Evolutionary conservation across 1,284 basidiomycete species (phyloP), one percentile per base, ranked within the genome.

Genomic region (Takashimella koratensis): DNA sequence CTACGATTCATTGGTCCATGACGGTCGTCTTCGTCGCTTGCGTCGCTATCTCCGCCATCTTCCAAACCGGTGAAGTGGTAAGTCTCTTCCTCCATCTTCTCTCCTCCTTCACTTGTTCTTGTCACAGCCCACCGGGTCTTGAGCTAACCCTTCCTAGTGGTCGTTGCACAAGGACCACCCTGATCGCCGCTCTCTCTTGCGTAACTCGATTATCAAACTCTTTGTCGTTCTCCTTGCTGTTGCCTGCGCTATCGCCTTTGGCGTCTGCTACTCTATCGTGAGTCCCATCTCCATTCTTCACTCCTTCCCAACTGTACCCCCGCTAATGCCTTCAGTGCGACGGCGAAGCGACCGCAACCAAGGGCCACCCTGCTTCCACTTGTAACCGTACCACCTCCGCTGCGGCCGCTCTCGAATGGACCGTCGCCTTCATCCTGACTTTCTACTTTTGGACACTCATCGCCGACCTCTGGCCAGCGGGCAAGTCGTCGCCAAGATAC

Each of bases 1-100:
- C 70, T 13, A 74, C 51, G 0, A 68, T 78, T 2, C 80, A 81
- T 62, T 80, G 79, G 79, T 62, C 65, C 24, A 76, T 79, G 72
- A 77, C 80, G 0, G 53, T 75, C 16, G 67, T 80, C 47, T 82
- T 81, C 60, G 68, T 81, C 51, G 72, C 78, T 27, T 73, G 71
- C 49, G 47, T 46, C 39, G 20, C 47, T 51, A 12, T 81, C 13
- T 76, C 75, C 12, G 79, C 79, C 26, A 69, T 78, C 43, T 77
- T 77, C 64, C 80, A 81, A 58, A 73, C 76, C 2, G 66, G 73
- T 26, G 76, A 81, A 59, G 64, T 80, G 36, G 73, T 76, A 50
- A 66, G 71, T 62, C 54, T 68, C 19, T 57, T 30, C 16, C 22
- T 26, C 20, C 40, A 16, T 40, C 45, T 46, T 5, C 40, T 23